Base-by-base conservation (phyloP, 805 yeast species). In the Nakazawaea sp. region DNA sequence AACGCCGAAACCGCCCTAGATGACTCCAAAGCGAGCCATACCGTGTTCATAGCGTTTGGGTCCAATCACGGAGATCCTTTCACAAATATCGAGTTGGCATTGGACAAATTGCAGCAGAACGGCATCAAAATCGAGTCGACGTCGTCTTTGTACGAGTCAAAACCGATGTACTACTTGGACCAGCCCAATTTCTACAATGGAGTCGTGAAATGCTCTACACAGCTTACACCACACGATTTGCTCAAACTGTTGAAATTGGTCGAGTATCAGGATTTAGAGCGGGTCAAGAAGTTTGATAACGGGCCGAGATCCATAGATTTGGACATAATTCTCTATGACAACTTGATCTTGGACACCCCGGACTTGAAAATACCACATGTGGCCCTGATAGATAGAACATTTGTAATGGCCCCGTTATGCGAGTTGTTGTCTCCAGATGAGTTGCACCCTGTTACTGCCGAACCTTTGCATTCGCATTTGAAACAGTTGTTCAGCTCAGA, bases 261-360 rank as follows among this genome's bases (percentile, higher is more conserved):
- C 30, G 99, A 92, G 56, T 86, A 86, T 49, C 65, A 75, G 6
- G 70, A 70, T 11, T 62, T 89, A 25, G 64, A 72, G 4, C 64
- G 99, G 30, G 79, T 80, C 17, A 92, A 92, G 54, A 61, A 76
- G 30, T 69, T 86, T 46, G 89, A 83, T 11, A 92, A 92, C 55
- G 96, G 98, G 0, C 98, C 99, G 7, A 67, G 99, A 41, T 62
- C 85, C 10, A 83, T 92, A 36, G 99, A 92, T 52, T 66, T 92
- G 34, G 99, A 92, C 58, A 85, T 92, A 11, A 47, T 90, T 11
- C 59, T 90, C 17, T 90, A 77, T 53, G 92, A 78, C 50, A 64
- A 68, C 26, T 44, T 70, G 16, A 64, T 78, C 8, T 43, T 82
- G 31, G 81, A 80, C 53, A 62, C 70, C 1, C 62, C 69, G 0